phyloP scores from a whole-genome alignment of 2,329 filamentous ascomycete species.

The Diaporthe capsici region DNA sequence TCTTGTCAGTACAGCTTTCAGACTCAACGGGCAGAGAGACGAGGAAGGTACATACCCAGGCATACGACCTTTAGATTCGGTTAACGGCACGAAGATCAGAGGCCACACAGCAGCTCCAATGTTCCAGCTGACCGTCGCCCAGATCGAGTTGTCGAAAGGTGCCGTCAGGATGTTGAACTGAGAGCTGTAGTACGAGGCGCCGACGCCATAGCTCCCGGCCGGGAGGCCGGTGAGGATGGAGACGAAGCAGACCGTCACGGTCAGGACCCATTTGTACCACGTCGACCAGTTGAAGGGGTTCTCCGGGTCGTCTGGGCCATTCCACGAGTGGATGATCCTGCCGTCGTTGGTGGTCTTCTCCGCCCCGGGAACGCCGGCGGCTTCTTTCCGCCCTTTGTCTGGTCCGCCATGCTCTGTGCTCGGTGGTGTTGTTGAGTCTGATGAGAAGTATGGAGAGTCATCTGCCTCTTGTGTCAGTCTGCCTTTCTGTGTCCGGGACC shows the following conservation, averaged over 20 bases:
- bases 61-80: conserved; percentile 38
- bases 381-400: conserved; percentile 19
- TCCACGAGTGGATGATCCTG: conserved; percentile 62
- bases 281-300: conserved; percentile 67
- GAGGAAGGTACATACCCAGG: conserved; percentile 28
- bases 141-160: conserved; percentile 40
- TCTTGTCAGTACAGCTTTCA: background rate
- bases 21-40: background rate
- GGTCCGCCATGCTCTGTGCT: conserved; percentile 2
- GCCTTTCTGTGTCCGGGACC: background rate
- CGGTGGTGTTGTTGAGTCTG: conserved; percentile 11
- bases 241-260: conserved; percentile 37
- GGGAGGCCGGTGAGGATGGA: conserved; percentile 37
- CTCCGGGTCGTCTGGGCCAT: conserved; percentile 60
- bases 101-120: conserved; percentile 38
- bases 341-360: conserved; percentile 47
- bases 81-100: conserved; percentile 36
- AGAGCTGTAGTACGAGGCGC: conserved; percentile 23
- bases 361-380: conserved; percentile 12
- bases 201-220: conserved; percentile 37
- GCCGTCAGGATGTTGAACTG: conserved; percentile 35
- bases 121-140: conserved; percentile 41
- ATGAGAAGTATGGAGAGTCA: background rate
- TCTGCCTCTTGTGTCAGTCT: conserved; percentile 13
- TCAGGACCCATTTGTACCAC: conserved; percentile 58